Conservation (phyloP, 2,329 filamentous ascomycete genomes). For the Trichoderma afroharzianum region DNA sequence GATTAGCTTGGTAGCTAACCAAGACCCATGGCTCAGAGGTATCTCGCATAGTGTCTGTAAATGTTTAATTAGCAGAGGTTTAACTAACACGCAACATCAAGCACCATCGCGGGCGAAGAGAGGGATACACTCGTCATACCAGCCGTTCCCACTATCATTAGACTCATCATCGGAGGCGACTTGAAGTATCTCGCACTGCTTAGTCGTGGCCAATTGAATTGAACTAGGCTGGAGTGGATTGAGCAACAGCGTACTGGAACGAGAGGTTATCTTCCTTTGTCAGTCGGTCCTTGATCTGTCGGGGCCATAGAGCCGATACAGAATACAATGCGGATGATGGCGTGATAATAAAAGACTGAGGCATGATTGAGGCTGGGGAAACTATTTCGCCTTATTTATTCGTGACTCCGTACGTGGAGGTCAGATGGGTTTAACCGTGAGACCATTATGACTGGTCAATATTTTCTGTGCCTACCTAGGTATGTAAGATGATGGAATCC, state of each 20-base stretch:
- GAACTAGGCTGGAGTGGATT: neutral
- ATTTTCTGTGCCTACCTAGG: neutral
- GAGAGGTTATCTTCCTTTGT: neutral
- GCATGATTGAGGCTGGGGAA: neutral
- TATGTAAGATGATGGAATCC: neutral
- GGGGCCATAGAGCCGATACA: neutral
- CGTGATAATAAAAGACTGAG: rapidly evolving
- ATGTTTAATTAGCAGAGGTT: neutral
- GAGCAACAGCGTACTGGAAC: neutral
- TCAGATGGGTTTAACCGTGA: neutral
- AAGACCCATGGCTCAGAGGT: neutral
- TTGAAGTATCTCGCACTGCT: neutral
- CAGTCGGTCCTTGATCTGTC: neutral
- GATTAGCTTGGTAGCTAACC: neutral
- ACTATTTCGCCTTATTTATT: neutral
- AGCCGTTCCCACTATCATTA: neutral
- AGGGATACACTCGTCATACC: neutral
- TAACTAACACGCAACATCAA: neutral
- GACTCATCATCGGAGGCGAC: neutral
- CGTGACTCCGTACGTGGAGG: neutral
- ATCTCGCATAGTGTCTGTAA: neutral
- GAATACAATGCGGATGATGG: rapidly evolving
- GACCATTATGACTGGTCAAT: neutral
- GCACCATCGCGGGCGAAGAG: neutral
- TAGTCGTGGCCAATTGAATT: neutral